These are phyloP conservation scores for Neurospora sp. DNA, from an alignment of 495 filamentous ascomycete species.

Conservation along the genomic window DNA sequence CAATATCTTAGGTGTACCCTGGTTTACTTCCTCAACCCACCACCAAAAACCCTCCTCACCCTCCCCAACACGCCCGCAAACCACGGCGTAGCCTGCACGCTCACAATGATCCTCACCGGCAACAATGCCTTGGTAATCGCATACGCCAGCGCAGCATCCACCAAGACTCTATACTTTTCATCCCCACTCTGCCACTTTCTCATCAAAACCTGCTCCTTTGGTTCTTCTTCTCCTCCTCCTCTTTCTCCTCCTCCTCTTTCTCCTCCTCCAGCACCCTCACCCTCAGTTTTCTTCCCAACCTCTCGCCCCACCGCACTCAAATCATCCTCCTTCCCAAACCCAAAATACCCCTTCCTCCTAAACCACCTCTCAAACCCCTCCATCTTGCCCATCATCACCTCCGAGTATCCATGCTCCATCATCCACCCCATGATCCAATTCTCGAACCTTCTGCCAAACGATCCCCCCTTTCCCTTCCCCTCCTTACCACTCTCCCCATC, in stretches of 20 bases:
- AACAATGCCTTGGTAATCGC: conserved; percentile 78
- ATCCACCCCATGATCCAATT: conserved; percentile 29
- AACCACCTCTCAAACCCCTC: conserved; percentile 36
- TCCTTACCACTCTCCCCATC: not conserved
- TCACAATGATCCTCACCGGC: conserved; percentile 62
- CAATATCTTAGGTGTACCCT: not conserved
- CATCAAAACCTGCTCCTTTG: conserved; percentile 8
- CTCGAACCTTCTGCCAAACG: not conserved
- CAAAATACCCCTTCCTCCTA: conserved; percentile 38
- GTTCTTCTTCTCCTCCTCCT: not conserved
- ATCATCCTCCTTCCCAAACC: conserved; percentile 21
- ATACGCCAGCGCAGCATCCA: conserved; percentile 77
- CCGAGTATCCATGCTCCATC: conserved; percentile 18
- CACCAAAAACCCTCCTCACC: not conserved
- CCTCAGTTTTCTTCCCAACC: conserved; percentile 7
- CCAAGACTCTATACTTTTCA: conserved; percentile 44
- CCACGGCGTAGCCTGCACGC: conserved; percentile 89
- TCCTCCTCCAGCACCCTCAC: not conserved
- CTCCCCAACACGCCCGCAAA: conserved; percentile 57
- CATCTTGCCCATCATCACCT: conserved; percentile 34
- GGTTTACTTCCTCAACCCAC: not conserved
- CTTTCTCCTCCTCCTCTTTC: not conserved
- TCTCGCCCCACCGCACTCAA: conserved; percentile 5
- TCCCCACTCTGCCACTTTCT: conserved; percentile 17
- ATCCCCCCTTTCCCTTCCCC: not conserved